Evolutionary conservation across 2,329 filamentous ascomycete species (phyloP).

Genomic region (Pleoardoris graminearum): DNA sequence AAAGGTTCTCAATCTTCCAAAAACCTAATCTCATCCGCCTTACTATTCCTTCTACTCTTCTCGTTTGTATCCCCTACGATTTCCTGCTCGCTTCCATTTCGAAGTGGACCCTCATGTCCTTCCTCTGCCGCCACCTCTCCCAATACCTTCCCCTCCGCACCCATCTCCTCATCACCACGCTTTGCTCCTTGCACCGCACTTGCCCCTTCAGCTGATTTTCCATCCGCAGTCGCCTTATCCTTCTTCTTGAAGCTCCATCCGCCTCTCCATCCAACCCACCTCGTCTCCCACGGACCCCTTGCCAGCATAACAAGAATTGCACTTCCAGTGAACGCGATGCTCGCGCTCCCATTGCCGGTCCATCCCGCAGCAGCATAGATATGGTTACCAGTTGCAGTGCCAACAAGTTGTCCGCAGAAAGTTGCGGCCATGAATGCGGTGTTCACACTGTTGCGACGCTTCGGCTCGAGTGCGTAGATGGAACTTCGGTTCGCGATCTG

Average conservation of each 20-base stretch:
- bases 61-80: too few species aligned
- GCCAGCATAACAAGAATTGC: conserved; percentile 53
- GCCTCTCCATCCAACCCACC: conserved; percentile 65
- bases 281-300: conserved; percentile 60
- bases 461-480: conserved; percentile 72
- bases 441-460: conserved; percentile 74
- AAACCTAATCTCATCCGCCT: too few species aligned
- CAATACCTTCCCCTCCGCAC: conserved; percentile 23
- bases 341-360: conserved; percentile 60
- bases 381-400: conserved; percentile 58
- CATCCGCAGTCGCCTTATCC: conserved; percentile 46
- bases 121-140: conserved; percentile 39
- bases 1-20: too few species aligned
- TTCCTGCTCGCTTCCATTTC: too few species aligned
- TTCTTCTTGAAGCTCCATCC: conserved; percentile 57
- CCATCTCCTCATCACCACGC: conserved; percentile 25
- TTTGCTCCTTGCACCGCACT: conserved; percentile 14
- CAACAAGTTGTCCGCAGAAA: conserved; percentile 75
- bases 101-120: conserved; percentile 25
- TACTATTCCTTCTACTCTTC: too few species aligned
- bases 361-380: conserved; percentile 62
- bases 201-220: conserved; percentile 36
- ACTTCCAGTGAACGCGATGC: conserved; percentile 57
- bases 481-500: conserved; percentile 73
- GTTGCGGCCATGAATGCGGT: conserved; percentile 79